Evolutionary conservation across 2,329 filamentous ascomycete genomes (phyloP), one percentile per base, ranked within the genome.

Genomic region (Trichoderma citrinoviride): DNA sequence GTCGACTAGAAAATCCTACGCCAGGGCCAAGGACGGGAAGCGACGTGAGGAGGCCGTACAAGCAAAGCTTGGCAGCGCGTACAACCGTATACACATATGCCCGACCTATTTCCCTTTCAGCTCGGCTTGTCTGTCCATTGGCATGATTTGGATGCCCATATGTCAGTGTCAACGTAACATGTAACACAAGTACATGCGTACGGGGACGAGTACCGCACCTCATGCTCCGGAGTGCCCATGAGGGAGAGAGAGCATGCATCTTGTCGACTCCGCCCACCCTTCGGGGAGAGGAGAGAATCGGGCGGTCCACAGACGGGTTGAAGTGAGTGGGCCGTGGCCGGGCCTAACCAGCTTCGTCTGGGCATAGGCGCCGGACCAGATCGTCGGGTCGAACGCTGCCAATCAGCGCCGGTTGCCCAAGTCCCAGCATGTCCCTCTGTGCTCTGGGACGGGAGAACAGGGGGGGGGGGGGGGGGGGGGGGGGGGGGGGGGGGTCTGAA

Each of bases 281-380:
- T 55, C 61, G 52, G 62, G 33, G 54, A 60, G 33, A 14, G 37
- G 44, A 52, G 47, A 43, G 27, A 43, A 56, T 53, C 61, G 55
- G 33, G 29, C 63, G 64, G 56, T 52, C 58, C 58, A 57, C 57
- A 53, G 27, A 44, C 64, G 58, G 58, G 52, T 46, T 47, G n/a
- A 64, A 15, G 47, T 29, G 25, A 66, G 72, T 72, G 72, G 72
- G 64, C 66, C 69, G 23, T 46, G 29, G 29, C 60, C 56, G 53
- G 50, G 50, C 17, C 67, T 67, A 66, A 64, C 69, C 68, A 61
- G 68, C 70, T 74, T 72, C 72, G 73, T 71, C 67, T 73, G 54
- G 50, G 64, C 61, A 70, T 70, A 72, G 69, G 71, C 73, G 73
- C 74, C 73, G 69, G 73, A 74, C 74, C 73, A 76, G 69, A 76